phyloP scores from a whole-genome alignment of 2,329 filamentous ascomycete species.

The Endoconidiophora laricicola region DNA sequence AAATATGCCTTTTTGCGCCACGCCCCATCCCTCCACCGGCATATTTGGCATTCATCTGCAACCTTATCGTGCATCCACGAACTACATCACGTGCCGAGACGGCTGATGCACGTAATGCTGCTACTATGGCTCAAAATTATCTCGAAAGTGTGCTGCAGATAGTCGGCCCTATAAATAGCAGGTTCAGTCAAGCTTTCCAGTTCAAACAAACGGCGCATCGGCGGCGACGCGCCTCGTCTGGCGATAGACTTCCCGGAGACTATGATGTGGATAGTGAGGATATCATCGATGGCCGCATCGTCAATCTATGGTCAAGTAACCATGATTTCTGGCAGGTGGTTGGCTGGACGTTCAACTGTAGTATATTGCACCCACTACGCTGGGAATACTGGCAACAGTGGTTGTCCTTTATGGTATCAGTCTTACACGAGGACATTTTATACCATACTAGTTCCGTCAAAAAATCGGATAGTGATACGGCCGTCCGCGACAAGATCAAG shows the following conservation, averaged over 20 bases:
- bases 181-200: slow-evolving; percentile 53
- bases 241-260: slow-evolving; percentile 27
- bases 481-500: background rate
- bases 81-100: slow-evolving; percentile 58
- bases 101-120: slow-evolving; percentile 41
- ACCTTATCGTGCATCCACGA: slow-evolving; percentile 64
- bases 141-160: slow-evolving; percentile 49
- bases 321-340: slow-evolving; percentile 79
- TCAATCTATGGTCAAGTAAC: slow-evolving; percentile 57
- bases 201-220: slow-evolving; percentile 32
- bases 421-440: slow-evolving; percentile 21
- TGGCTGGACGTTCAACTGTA: slow-evolving; percentile 91
- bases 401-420: slow-evolving; percentile 64
- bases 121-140: slow-evolving; percentile 51
- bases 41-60: slow-evolving; percentile 62
- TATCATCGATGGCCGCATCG: slow-evolving; percentile 40
- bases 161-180: slow-evolving; percentile 53
- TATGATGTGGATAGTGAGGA: slow-evolving; percentile 30
- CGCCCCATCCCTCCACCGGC: slow-evolving; percentile 48
- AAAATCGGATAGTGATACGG: no score
- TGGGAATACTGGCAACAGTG: slow-evolving; percentile 74
- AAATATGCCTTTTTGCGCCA: slow-evolving; percentile 9
- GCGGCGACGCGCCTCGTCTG: slow-evolving; percentile 20
- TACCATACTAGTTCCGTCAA: background rate
- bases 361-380: slow-evolving; percentile 49